Conservation (phyloP, 1,284 basidiomycete species). For the Heterobasidion parviporum region DNA sequence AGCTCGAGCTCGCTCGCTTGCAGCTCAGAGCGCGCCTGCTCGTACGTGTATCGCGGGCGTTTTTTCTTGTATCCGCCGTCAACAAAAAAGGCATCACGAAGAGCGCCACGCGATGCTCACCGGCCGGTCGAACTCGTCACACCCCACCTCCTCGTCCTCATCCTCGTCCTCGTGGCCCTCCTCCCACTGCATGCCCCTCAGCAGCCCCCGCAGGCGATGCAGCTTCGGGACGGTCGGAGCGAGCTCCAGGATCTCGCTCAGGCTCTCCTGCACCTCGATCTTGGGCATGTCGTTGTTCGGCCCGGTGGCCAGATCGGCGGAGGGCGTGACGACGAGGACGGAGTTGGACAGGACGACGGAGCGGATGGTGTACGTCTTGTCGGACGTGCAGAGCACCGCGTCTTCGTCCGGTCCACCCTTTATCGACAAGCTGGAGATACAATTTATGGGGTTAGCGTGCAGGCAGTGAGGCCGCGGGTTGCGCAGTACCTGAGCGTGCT, state of each 20-base stretch:
- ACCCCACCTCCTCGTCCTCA: conserved; percentile 25
- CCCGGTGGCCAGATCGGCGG: conserved; percentile 24
- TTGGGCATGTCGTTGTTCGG: conserved; percentile 18
- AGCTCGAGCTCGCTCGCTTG: conserved; percentile 78
- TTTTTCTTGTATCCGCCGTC: conserved; percentile 14
- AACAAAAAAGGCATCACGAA: conserved; percentile 1
- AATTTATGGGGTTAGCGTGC: conserved; percentile 4
- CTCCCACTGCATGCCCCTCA: conserved; percentile 63
- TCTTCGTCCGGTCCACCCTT: conserved; percentile 78
- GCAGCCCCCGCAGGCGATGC: conserved; percentile 53
- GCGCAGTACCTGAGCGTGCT: conserved; percentile 1
- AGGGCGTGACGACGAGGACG: conserved; percentile 62
- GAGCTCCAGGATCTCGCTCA: conserved; percentile 75
- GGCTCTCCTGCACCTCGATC: conserved; percentile 59
- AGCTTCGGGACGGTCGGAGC: conserved; percentile 65
- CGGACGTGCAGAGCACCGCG: conserved; percentile 78
- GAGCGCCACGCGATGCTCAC: not conserved
- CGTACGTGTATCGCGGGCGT: conserved; percentile 39
- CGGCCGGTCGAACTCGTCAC: conserved; percentile 15
- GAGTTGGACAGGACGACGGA: conserved; percentile 84
- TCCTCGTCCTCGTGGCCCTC: conserved; percentile 37
- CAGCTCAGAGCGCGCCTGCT: conserved; percentile 52
- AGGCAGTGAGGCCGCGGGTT: not conserved
- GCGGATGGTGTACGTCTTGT: conserved; percentile 74
- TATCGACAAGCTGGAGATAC: conserved; percentile 53